Evolutionary conservation across 495 filamentous ascomycete species (phyloP), one percentile per base, ranked within the genome.

Genomic region (Trichoderma erinaceum): DNA sequence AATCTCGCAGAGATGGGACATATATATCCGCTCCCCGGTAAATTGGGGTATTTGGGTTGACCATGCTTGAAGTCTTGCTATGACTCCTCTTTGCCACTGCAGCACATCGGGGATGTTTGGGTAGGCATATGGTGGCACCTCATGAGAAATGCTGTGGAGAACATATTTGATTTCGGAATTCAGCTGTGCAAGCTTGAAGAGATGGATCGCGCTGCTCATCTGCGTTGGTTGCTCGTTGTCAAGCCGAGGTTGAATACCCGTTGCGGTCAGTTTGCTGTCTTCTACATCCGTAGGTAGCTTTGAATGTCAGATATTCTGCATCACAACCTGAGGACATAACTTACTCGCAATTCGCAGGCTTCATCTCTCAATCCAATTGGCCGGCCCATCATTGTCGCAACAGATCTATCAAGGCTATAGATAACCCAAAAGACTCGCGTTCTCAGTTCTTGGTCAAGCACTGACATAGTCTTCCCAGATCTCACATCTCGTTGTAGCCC

Each of bases 91-190:
- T 44, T 44, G 43, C 43, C 43, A 44, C 43, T 44, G 43, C 4
- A 44, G 43, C 3, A 44, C 43, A 44, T 44, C 43, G 43, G 43
- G 43, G 13, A 44, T 44, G 43, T 16, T 44, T 44, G 43, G 43
- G 43, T 44, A 44, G 43, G 43, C 43, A 44, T 44, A 44, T 16
- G 43, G 43, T 12, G 43, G 43, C 43, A 44, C 43, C 3, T 44
- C 43, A 44, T 77, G 74, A 68, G 73, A 75, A 63, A 82, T 74
- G 66, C 79, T 80, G 61, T 82, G 78, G 74, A 80, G 78, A 56
- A 82, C 71, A 66, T 82, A 83, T 72, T 83, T 83, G 43, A 82
- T 83, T 66, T 82, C 80, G 1, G 80, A 83, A 64, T 82, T 82
- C 21, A 82, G 66, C 16, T 73, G 71, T 4, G 81, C 75, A 1